Percentiles rank a stretch among this genome's conserved stretches.
phyloP scores from a whole-genome alignment of 2,329 filamentous ascomycete genomes.

The Aureobasidium sp. region DNA sequence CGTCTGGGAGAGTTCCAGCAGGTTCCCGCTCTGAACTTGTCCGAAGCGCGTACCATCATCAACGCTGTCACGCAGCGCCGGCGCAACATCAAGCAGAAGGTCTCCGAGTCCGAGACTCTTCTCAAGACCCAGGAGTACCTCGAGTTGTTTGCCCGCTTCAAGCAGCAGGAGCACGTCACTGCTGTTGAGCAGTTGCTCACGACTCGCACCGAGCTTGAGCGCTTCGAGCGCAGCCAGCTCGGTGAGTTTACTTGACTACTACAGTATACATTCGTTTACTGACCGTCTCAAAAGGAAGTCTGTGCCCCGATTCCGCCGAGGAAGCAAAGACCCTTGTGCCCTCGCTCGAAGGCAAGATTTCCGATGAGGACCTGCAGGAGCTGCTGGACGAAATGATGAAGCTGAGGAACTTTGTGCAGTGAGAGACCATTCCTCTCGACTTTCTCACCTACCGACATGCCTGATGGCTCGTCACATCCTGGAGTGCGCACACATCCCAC shows the following conservation, averaged over 20 bases:
- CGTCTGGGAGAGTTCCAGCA: conserved; percentile 90
- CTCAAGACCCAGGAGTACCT: conserved; percentile 88
- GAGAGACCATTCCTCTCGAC: not conserved
- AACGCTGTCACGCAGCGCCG: conserved; percentile 58
- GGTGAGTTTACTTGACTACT: conserved; percentile 47
- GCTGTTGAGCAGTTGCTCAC: conserved; percentile 78
- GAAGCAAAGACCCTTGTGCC: conserved; percentile 96
- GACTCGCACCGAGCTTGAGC: conserved; percentile 56
- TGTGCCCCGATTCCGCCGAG: conserved; percentile 87
- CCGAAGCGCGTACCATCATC: conserved; percentile 85
- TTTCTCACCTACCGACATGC: not conserved
- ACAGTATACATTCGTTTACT: not conserved
- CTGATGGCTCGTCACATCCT: not conserved
- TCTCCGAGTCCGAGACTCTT: conserved; percentile 48
- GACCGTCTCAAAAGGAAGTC: conserved; percentile 55
- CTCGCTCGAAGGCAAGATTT: conserved; percentile 79
- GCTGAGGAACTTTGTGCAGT: conserved; percentile 45
- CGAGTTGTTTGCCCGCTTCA: conserved; percentile 91
- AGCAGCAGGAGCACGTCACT: conserved; percentile 88
- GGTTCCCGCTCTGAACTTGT: conserved; percentile 85
- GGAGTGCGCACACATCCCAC: not conserved
- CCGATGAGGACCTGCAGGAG: conserved; percentile 79
- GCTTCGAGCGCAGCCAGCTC: conserved; percentile 89
- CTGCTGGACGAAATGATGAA: conserved; percentile 87
- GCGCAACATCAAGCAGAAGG: conserved; percentile 16